Conservation (phyloP, 495 filamentous ascomycete genomes). For the Penicillium tannophilum region DNA sequence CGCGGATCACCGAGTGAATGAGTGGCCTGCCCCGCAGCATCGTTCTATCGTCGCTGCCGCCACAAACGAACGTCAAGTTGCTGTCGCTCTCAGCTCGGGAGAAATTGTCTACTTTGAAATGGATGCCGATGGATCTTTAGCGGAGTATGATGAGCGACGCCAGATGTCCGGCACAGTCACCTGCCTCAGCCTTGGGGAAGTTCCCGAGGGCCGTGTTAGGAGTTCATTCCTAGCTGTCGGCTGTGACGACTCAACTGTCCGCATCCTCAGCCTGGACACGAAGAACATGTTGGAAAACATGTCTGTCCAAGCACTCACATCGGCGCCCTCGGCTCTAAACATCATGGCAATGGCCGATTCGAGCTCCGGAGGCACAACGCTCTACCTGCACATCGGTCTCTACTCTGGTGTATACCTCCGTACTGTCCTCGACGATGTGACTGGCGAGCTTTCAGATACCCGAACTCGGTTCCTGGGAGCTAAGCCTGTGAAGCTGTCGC, state of each 20-base stretch:
- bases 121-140: conserved; percentile 85
- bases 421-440: conserved; percentile 90
- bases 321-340: conserved; percentile 82
- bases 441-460: conserved; percentile 91
- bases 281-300: conserved; percentile 89
- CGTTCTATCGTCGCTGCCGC: conserved; percentile 94
- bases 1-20: conserved; percentile 79
- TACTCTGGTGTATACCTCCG: conserved; percentile 94
- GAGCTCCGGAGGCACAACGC: conserved; percentile 71
- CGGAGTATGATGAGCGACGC: conserved; percentile 93
- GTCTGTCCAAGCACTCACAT: conserved; percentile 89
- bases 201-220: conserved; percentile 82
- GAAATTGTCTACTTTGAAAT: conserved; percentile 98
- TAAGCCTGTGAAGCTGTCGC: conserved; percentile 82
- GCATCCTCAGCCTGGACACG: conserved; percentile 86
- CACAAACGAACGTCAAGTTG: conserved; percentile 91
- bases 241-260: conserved; percentile 93
- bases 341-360: conserved; percentile 96
- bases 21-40: conserved; percentile 92
- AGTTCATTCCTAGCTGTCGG: conserved; percentile 93
- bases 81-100: conserved; percentile 88
- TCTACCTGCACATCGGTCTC: conserved; percentile 93
- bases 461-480: conserved; percentile 91
- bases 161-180: conserved; percentile 97
- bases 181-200: conserved; percentile 87